Evolutionary conservation across 139 green algal genomes (phyloP), one percentile per base, ranked within the genome.

Genomic region (Spirogloea muscicola): DNA sequence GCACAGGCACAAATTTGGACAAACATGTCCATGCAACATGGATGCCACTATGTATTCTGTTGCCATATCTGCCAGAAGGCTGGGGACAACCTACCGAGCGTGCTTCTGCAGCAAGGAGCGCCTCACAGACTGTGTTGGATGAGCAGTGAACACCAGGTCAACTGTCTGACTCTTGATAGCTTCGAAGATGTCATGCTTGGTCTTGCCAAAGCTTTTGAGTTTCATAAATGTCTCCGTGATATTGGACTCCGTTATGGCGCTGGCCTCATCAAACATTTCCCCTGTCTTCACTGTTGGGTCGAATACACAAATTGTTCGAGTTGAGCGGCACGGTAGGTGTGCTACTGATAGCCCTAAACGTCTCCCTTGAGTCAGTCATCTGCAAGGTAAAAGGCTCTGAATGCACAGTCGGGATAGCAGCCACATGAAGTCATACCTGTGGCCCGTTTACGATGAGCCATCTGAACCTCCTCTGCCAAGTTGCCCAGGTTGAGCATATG

Each of bases 401-500:
- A n/a, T n/a, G n/a, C n/a, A n/a, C n/a, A n/a, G n/a, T n/a, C n/a
- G n/a, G n/a, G n/a, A n/a, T n/a, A n/a, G n/a, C n/a, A n/a, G n/a
- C n/a, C n/a, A n/a, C n/a, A n/a, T n/a, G n/a, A n/a, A n/a, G n/a
- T n/a, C n/a, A n/a, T n/a, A n/a, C n/a, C n/a, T n/a, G 46, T 55
- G 13, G 57, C 57, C 57, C 57, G 13, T 18, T 63, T 43, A 2
- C 65, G 49, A 36, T 25, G 33, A 6, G 51, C 49, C 43, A 74
- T 74, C 65, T 74, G 65, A 25, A 74, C 48, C 57, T 74, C 65
- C 51, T 74, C 65, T 67, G 60, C 60, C n/a, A n/a, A n/a, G 42
- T 80, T 77, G 44, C 40, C 64, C 10, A 80, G 64, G 36, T 38
- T 77, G 44, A 80, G 49, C 62, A 80, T 80, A 63, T 80, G 72